A percentile compares a stretch with the other conserved stretches of the same genome.
Conservation (phyloP, 768 basidiomycete genomes). For the Boletus vermiculosoides region DNA sequence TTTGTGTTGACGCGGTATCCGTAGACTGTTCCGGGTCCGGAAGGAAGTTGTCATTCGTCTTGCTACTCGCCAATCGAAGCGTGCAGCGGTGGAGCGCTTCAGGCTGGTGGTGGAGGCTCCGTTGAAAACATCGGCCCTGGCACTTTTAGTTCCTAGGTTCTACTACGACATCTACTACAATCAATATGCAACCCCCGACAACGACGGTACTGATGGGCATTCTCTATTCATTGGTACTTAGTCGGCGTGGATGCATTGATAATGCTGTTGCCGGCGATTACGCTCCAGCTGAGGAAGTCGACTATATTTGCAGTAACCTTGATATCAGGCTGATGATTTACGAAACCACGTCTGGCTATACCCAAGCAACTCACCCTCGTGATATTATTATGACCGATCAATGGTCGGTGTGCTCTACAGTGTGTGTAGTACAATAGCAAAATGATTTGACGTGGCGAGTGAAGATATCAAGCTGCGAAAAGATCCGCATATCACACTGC, state of each 20-base stretch:
- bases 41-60: not conserved
- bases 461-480: not conserved
- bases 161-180: no score
- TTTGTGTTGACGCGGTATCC: not conserved
- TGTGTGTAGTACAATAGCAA: not conserved
- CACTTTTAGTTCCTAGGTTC: no score
- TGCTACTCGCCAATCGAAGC: not conserved
- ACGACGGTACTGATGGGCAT: no score
- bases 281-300: no score
- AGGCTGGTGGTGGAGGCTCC: not conserved
- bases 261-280: no score
- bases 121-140: not conserved
- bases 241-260: no score
- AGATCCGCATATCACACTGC: not conserved
- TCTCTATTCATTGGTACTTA: no score
- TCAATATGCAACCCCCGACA: no score
- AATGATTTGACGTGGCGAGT: not conserved
- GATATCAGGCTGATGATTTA: not conserved
- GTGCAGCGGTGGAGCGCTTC: not conserved
- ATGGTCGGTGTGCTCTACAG: not conserved
- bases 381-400: not conserved
- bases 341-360: conserved; percentile 8
- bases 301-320: no score
- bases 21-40: conserved; percentile 13
- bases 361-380: not conserved